phyloP scores from a whole-genome alignment of 805 yeast genomes.

The Candida methanosorbosa region DNA sequence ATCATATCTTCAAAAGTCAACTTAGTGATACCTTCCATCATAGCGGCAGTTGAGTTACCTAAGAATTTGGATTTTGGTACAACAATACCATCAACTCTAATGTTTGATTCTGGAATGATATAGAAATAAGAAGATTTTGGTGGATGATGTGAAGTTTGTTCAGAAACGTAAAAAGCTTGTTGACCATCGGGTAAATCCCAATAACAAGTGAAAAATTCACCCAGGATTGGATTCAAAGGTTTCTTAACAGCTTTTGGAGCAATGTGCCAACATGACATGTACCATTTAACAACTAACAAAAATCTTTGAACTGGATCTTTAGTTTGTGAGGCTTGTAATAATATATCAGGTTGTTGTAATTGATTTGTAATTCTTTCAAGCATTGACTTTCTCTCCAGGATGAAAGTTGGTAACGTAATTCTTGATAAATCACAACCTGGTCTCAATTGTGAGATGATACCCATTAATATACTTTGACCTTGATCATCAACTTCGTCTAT shows the following conservation, averaged over 20 bases:
- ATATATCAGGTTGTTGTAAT: constrained; percentile 68
- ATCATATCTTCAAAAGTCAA: constrained; percentile 55
- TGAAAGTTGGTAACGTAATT: constrained; percentile 92
- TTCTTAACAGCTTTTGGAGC: constrained; percentile 98
- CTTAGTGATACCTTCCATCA: constrained; percentile 87
- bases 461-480: constrained; percentile 78
- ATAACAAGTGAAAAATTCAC: constrained; percentile 83
- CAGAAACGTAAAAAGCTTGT: constrained; percentile 78
- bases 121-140: constrained; percentile 93
- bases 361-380: constrained; percentile 89
- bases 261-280: constrained; percentile 94
- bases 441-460: constrained; percentile 83
- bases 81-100: constrained; percentile 83
- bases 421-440: constrained; percentile 88
- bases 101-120: constrained; percentile 68
- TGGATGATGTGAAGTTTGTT: constrained; percentile 98
- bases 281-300: constrained; percentile 74
- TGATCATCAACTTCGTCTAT: constrained; percentile 89
- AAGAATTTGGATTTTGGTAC: constrained; percentile 82
- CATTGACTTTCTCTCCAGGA: constrained; percentile 92
- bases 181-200: constrained; percentile 75
- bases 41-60: constrained; percentile 94
- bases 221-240: constrained; percentile 90
- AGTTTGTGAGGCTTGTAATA: constrained; percentile 57
- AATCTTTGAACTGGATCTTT: constrained; percentile 62